Conservation (phyloP, 306 rosid species). For the Lablab purpureus region DNA sequence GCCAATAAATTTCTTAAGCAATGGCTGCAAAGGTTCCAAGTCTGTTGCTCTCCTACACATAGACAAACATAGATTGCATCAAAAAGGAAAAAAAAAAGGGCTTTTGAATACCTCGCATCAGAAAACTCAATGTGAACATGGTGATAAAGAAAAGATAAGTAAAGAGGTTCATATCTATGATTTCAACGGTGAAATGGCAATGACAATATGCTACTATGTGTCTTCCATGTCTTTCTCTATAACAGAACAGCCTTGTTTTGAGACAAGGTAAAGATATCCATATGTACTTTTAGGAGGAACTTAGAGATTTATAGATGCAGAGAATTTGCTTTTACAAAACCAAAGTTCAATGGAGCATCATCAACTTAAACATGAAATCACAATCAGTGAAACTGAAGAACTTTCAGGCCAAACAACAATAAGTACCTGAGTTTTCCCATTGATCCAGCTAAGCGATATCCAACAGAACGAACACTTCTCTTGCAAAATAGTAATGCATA, state of each 20-base stretch:
- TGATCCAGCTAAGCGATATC: slow-evolving; percentile 87
- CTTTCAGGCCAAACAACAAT: slow-evolving; percentile 32
- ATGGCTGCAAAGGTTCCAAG: slow-evolving; percentile 93
- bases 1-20: slow-evolving; percentile 83
- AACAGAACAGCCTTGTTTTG: slow-evolving; percentile 18
- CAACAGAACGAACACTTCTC: slow-evolving; percentile 93
- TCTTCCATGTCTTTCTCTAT: slow-evolving; percentile 7
- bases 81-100: slow-evolving; percentile 20
- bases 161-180: slow-evolving; percentile 36
- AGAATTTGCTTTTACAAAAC: slow-evolving; percentile 27
- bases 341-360: slow-evolving; percentile 27
- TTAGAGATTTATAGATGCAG: slow-evolving; percentile 11
- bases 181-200: slow-evolving; percentile 10
- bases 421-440: slow-evolving; percentile 91
- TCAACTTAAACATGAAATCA: slow-evolving; percentile 34
- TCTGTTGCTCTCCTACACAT: slow-evolving; percentile 73
- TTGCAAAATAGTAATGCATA: slow-evolving; percentile 91
- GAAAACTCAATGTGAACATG: slow-evolving; percentile 34
- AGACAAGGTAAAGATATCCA: slow-evolving; percentile 27
- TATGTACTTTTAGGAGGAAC: slow-evolving; percentile 7
- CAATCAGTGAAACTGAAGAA: slow-evolving; percentile 37
- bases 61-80: slow-evolving; percentile 27
- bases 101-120: slow-evolving; percentile 23
- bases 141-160: slow-evolving; percentile 15
- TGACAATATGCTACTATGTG: slow-evolving; percentile 30